Base-by-base conservation (phyloP, 2,329 filamentous ascomycete genomes). In the Venturia asperata region DNA sequence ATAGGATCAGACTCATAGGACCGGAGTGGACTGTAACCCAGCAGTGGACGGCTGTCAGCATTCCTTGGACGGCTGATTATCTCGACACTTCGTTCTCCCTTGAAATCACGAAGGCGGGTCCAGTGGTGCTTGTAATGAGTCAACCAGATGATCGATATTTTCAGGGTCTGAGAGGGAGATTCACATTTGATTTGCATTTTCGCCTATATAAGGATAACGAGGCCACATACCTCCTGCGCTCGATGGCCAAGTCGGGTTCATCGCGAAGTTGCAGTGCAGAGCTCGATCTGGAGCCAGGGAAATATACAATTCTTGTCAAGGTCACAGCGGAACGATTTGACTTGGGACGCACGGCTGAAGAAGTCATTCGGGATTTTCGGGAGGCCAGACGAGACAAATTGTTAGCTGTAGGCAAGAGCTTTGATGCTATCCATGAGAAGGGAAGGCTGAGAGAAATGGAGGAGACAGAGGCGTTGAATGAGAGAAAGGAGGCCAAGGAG, bases 131-230 rank as follows among this genome's bases (percentile, higher is more conserved):
- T 61, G 79, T 82, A 2, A 72, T 84, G 42, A 79, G 77, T 15
- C 81, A 83, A 71, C 77, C 81, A 24, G 82, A 84, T 68, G 72
- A 77, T 15, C 77, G 81, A 10, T 84, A 84, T 68, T 84, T 82
- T 70, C 74, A 74, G 69, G 79, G 77, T 1, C 70, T 81, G 0
- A 70, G 79, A n/a, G 82, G 82, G 5, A 77, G 81, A 62, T 84
- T 82, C 67, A 71, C 72, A 15, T 86, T 83, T 69, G 74, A 80
- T 19, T 74, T 86, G 10, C 83, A 85, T 66, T 86, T 86, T 71
- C 78, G 64, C 13, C 43, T 67, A 2, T 67, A 67, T n/a, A 55
- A 52, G 13, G 56, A 66, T 3, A 47, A 34, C 5, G 47, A 64
- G 41, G 61, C 62, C 21, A 64, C 45, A 15, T 66, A 66, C 34